A percentile compares a stretch with the other conserved stretches of the same genome.
phyloP scores from a whole-genome alignment of 1,284 basidiomycete species.

The Paramarasmius palmivorus region DNA sequence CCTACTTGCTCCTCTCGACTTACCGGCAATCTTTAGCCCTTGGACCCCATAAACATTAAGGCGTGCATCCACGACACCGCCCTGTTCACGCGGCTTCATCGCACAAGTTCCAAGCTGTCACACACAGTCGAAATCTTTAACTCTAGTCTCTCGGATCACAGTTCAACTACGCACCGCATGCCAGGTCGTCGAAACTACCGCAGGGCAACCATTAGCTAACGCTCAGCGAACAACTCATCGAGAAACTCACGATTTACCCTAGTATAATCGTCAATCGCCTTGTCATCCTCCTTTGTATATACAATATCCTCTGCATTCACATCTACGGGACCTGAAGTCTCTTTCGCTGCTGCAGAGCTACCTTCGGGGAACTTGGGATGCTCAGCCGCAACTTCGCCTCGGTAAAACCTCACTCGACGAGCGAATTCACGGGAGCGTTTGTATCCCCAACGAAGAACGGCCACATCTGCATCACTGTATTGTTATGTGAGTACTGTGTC shows the following conservation, averaged over 20 bases:
- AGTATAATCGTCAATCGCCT: slow-evolving; percentile 47
- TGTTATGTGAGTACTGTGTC: neutral
- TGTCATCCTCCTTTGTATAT: slow-evolving; percentile 59
- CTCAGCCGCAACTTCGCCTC: slow-evolving; percentile 45
- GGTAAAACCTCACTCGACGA: slow-evolving; percentile 55
- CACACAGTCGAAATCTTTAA: neutral
- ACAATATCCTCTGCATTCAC: slow-evolving; percentile 45
- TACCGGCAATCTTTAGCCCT: slow-evolving; percentile 60
- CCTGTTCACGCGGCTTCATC: slow-evolving; percentile 58
- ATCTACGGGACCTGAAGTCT: slow-evolving; percentile 34
- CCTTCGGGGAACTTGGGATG: slow-evolving; percentile 53
- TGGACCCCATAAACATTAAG: slow-evolving; percentile 65
- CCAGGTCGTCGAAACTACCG: slow-evolving; percentile 50
- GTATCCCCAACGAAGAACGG: slow-evolving; percentile 56
- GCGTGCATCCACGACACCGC: slow-evolving; percentile 61
- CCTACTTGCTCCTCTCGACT: too few relatives aligned
- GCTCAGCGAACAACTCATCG: neutral
- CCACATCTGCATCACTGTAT: slow-evolving; percentile 52
- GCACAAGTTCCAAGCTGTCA: slow-evolving; percentile 63
- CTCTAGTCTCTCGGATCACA: neutral
- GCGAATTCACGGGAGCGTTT: slow-evolving; percentile 59
- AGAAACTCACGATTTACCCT: slow-evolving; percentile 25
- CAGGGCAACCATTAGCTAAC: neutral
- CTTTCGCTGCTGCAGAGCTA: slow-evolving; percentile 41
- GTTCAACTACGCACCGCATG: slow-evolving; percentile 49